phyloP scores from a whole-genome alignment of 352 stramenopile species.

The Phytopythium montanum region DNA sequence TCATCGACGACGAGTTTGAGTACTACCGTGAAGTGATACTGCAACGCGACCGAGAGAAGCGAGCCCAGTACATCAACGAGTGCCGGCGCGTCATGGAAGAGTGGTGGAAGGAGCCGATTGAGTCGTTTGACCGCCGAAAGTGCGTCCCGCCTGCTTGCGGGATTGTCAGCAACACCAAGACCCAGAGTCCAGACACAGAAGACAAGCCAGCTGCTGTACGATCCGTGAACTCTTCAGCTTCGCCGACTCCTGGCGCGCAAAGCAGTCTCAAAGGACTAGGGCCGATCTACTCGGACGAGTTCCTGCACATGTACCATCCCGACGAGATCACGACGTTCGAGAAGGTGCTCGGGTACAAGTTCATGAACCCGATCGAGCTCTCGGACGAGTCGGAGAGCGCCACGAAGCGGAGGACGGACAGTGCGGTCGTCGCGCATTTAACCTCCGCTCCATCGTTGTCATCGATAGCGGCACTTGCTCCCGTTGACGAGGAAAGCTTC shows the following conservation, averaged over 20 bases:
- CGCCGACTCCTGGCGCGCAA: background rate
- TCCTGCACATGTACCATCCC: constrained; percentile 82
- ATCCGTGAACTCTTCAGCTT: background rate
- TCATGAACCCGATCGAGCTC: constrained; percentile 83
- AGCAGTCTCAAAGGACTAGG: constrained; percentile 6
- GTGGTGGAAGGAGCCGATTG: constrained; percentile 85
- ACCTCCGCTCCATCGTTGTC: constrained; percentile 38
- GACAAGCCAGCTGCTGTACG: background rate
- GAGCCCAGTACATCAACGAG: constrained; percentile 74
- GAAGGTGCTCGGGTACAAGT: constrained; percentile 83
- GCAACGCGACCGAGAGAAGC: constrained; percentile 42
- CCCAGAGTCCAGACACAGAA: background rate
- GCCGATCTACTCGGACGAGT: constrained; percentile 51
- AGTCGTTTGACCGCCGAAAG: constrained; percentile 60
- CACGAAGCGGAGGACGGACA: constrained; percentile 45
- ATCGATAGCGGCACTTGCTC: constrained; percentile 30
- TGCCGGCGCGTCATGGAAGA: constrained; percentile 72
- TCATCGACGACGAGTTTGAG: constrained; percentile 24
- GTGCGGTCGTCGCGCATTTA: constrained; percentile 37
- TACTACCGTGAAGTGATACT: constrained; percentile 17
- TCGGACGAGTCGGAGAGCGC: constrained; percentile 55
- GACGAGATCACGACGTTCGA: constrained; percentile 86
- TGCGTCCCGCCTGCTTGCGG: constrained; percentile 11
- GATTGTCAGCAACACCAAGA: background rate
- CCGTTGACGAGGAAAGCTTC: constrained; percentile 50